phyloP scores from a whole-genome alignment of 306 rosid genomes.

The Sesbania bispinosa region DNA sequence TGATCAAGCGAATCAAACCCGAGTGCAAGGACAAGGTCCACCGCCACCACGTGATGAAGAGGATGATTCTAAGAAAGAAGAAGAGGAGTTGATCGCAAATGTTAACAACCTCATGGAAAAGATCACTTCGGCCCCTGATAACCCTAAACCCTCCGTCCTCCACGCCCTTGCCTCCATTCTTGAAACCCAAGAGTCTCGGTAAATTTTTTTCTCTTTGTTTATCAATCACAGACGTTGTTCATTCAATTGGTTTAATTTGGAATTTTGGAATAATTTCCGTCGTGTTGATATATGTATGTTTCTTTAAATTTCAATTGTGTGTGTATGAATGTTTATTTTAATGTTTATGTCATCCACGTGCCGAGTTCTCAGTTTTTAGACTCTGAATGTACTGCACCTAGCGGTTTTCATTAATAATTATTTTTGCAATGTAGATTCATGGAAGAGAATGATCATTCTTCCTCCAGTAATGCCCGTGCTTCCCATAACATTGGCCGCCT shows the following conservation, averaged over 20 bases:
- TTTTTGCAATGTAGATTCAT: conserved; percentile 61
- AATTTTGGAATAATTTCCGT: too few relatives aligned
- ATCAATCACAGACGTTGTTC: background rate
- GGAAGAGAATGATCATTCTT: conserved; percentile 76
- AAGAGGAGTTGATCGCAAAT: conserved; percentile 65
- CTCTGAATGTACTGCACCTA: too few relatives aligned
- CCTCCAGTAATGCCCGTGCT: conserved; percentile 74
- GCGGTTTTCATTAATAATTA: background rate
- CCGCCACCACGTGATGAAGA: conserved; percentile 49
- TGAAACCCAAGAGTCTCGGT: conserved; percentile 79
- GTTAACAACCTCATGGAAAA: conserved; percentile 83
- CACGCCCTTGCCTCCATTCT: conserved; percentile 89
- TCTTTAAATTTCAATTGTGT: too few relatives aligned
- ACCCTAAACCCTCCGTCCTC: conserved; percentile 66
- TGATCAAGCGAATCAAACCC: conserved; percentile 25
- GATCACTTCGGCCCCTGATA: conserved; percentile 66
- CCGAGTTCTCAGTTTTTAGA: background rate
- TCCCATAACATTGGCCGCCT: conserved; percentile 82
- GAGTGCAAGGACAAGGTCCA: background rate
- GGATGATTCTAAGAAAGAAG: conserved; percentile 72
- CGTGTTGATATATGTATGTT: too few relatives aligned
- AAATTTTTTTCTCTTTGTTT: background rate
- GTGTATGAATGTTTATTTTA: background rate
- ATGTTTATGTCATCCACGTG: background rate
- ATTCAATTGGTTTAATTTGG: background rate